Evolutionary conservation across 306 rosid species (phyloP).

Genomic region (Dicorynia guianensis): DNA sequence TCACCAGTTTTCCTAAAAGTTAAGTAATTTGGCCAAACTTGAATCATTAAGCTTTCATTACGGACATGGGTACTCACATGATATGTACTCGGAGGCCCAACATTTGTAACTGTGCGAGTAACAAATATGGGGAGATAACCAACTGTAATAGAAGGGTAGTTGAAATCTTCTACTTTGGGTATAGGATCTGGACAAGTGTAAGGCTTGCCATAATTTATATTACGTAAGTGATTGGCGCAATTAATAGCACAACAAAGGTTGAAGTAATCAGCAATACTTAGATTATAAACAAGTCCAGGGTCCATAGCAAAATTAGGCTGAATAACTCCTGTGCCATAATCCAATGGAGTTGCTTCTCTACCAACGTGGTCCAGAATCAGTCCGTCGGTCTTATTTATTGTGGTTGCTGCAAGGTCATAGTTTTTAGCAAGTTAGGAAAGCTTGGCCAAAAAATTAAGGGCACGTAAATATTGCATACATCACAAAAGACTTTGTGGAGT

Average conservation of each 20-base stretch:
- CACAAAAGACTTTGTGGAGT: too few relatives aligned
- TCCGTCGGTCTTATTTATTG: constrained; percentile 33
- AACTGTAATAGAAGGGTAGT: constrained; percentile 67
- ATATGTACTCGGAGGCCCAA: constrained; percentile 64
- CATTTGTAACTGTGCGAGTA: constrained; percentile 55
- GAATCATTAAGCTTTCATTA: constrained; percentile 37
- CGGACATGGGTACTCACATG: constrained; percentile 39
- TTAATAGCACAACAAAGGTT: constrained; percentile 60
- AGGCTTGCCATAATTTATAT: background rate
- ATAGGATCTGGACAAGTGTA: constrained; percentile 40
- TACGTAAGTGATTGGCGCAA: constrained; percentile 32
- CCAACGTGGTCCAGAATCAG: constrained; percentile 37
- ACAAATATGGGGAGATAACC: constrained; percentile 25
- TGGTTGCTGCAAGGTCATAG: constrained; percentile 45
- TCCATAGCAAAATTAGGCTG: constrained; percentile 55
- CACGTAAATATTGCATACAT: too few relatives aligned
- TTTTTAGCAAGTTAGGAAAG: background rate
- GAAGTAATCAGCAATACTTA: constrained; percentile 50
- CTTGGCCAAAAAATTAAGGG: background rate
- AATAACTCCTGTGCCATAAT: constrained; percentile 62
- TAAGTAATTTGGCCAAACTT: constrained; percentile 49
- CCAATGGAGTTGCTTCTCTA: constrained; percentile 54
- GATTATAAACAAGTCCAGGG: constrained; percentile 67
- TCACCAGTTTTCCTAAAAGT: constrained; percentile 47
- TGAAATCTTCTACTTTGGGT: constrained; percentile 47